Conservation (phyloP, 352 stramenopile species). For the Phytopythium litorale region DNA sequence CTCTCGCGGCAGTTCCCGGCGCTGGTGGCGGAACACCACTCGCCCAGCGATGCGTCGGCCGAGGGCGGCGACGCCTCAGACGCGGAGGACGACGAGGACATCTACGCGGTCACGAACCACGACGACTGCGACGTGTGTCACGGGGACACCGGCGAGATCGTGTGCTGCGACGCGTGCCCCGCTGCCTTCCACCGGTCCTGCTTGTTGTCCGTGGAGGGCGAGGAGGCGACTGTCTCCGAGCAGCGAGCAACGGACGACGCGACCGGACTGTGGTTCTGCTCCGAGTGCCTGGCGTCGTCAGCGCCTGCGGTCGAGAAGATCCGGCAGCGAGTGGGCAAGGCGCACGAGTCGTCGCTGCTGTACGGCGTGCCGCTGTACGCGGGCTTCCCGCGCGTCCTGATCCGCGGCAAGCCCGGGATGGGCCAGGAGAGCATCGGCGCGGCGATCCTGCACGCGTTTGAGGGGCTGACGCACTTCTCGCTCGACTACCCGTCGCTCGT, state of each 20-base stretch:
- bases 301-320: constrained; percentile 20
- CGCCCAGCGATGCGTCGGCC: background rate
- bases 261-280: constrained; percentile 47
- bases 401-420: constrained; percentile 57
- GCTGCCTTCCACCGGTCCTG: constrained; percentile 56
- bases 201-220: constrained; percentile 21
- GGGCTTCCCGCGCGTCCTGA: constrained; percentile 67
- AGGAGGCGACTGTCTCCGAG: background rate
- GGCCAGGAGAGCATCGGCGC: constrained; percentile 68
- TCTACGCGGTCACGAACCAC: constrained; percentile 57
- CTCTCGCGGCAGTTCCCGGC: constrained; percentile 55
- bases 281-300: constrained; percentile 35
- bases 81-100: constrained; percentile 61
- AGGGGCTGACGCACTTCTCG: constrained; percentile 75
- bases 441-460: constrained; percentile 64
- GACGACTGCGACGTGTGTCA: constrained; percentile 72
- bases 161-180: constrained; percentile 62
- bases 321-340: constrained; percentile 22
- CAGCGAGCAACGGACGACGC: background rate
- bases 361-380: constrained; percentile 43
- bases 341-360: constrained; percentile 11
- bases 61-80: constrained; percentile 24
- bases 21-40: background rate
- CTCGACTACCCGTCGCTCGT: constrained; percentile 79
- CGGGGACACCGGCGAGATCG: constrained; percentile 46